phyloP scores from a whole-genome alignment of 768 basidiomycete genomes.

The Porpolomopsis calyptriformis region DNA sequence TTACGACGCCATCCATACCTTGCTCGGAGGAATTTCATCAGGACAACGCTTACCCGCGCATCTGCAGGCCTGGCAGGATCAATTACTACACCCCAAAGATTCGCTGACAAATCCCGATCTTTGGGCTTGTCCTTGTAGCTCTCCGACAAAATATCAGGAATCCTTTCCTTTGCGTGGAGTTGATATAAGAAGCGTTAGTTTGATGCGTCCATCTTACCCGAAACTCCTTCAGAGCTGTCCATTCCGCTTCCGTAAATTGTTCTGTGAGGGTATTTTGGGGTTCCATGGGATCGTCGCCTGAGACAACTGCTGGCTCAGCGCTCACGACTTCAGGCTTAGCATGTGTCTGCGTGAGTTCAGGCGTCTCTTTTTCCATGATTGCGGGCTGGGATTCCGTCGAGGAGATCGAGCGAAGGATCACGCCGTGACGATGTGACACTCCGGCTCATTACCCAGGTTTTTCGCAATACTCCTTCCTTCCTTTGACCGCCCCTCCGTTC shows the following conservation, averaged over 20 bases:
- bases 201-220: slow-evolving; percentile 33
- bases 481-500: no score
- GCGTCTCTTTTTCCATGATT: no score
- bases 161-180: slow-evolving; percentile 22
- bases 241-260: slow-evolving; percentile 62
- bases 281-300: slow-evolving; percentile 25
- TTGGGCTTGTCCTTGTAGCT: slow-evolving; percentile 51
- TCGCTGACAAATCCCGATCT: slow-evolving; percentile 40
- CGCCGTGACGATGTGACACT: no score
- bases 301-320: background rate
- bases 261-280: slow-evolving; percentile 61
- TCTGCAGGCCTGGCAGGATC: slow-evolving; percentile 47
- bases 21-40: slow-evolving; percentile 77
- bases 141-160: slow-evolving; percentile 44
- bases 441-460: no score
- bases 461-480: no score
- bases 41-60: slow-evolving; percentile 59
- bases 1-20: slow-evolving; percentile 31
- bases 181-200: background rate
- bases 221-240: slow-evolving; percentile 58
- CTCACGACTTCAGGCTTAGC: no score
- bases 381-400: no score
- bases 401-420: no score
- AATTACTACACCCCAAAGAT: slow-evolving; percentile 63
- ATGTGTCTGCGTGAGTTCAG: no score